Base-by-base conservation (phyloP, 805 yeast species). In the Henningerozyma blattae region DNA sequence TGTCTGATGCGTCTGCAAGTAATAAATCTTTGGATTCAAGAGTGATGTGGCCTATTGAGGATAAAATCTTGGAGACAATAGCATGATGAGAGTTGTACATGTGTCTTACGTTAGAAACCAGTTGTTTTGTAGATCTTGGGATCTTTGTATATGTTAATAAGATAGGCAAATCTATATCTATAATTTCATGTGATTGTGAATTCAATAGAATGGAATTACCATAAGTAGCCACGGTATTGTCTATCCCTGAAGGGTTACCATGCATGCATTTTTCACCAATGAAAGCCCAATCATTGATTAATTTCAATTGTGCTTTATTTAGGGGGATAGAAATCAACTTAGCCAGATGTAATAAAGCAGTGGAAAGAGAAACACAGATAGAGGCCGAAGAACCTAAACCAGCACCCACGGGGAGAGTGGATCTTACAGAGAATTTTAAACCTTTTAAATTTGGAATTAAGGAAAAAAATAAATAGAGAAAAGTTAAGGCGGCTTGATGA, bases 371-470 rank as follows among this genome's bases (percentile, higher is more conserved):
- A 3, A 91, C 97, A 1, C 93, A 73, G 14, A 84, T 71, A 2
- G 95, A 76, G 0, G 97, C 97, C 30, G 94, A 82, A 1, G 95
- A 83, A 0, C 98, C 98, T 31, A 91, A 66, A 0, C 98, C 98
- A 1, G 98, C 96, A 27, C 98, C 96, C 32, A 89, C 79, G 1
- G 98, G 98, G 32, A 87, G 62, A 1, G 94, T 77, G 1, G 95
- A 83, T 37, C 87, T 71, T 13, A 83, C 75, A 3, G 75, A 65
- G 54, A 79, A 84, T 22, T 64, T 66, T 39, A 67, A 50, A 4
- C 81, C 82, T 1, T 64, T 64, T 1, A 64, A 58, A 0, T 54
- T 43, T 9, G 65, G 60, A 44, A 86, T 73, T 20, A 84, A 54
- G 36, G 69, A 69, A 36, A 74, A 56, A 54, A 77, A 82, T 29